These are phyloP conservation scores for Solanum okadae DNA, from an alignment of 257 asterid species.

Conservation along the genomic window DNA sequence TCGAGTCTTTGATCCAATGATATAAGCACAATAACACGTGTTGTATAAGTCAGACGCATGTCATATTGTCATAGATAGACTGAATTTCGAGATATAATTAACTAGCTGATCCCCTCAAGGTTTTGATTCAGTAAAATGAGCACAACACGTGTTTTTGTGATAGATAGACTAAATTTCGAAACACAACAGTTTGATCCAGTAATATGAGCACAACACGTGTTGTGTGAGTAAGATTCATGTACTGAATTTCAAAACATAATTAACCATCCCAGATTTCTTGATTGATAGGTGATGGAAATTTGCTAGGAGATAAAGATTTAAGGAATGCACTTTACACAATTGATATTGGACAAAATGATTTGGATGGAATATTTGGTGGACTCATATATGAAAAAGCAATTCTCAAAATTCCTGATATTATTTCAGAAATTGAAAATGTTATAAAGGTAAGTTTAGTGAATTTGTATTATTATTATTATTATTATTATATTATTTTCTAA, in stretches of 20 bases:
- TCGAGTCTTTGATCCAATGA: background rate
- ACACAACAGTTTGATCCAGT: no score
- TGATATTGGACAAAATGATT: slow-evolving; percentile 45
- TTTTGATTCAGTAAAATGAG: background rate
- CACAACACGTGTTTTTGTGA: no score
- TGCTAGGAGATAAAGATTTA: slow-evolving; percentile 22
- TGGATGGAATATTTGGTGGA: slow-evolving; percentile 15
- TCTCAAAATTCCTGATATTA: slow-evolving; percentile 26
- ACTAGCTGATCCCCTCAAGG: background rate
- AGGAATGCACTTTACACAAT: slow-evolving; percentile 26
- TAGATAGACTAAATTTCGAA: no score
- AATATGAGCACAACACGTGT: background rate
- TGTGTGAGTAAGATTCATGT: background rate
- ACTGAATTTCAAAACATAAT: background rate
- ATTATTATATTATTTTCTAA: no score
- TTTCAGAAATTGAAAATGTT: slow-evolving; percentile 32
- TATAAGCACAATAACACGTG: background rate
- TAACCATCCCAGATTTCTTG: background rate
- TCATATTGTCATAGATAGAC: background rate
- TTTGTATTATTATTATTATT: background rate
- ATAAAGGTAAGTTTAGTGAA: slow-evolving; percentile 11
- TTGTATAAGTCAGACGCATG: background rate
- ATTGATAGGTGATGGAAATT: slow-evolving; percentile 13
- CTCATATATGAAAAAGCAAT: slow-evolving; percentile 11
- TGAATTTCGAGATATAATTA: no score